Conservation (phyloP, 1,284 basidiomycete species). For the Ganoderma multipileum region DNA sequence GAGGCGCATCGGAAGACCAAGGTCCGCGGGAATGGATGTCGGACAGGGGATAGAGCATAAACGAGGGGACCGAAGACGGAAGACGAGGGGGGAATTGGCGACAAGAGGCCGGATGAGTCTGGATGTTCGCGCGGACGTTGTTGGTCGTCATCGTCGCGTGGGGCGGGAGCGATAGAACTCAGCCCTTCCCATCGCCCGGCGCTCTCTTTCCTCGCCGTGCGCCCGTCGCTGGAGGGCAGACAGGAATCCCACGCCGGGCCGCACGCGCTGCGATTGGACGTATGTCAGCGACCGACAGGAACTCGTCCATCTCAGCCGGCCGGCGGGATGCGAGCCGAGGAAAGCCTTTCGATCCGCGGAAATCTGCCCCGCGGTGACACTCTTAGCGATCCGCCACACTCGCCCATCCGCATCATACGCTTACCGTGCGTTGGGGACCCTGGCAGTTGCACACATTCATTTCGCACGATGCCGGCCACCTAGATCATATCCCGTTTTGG, state of each 20-base stretch:
- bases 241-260: background rate
- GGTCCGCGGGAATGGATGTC: slow-evolving; percentile 1
- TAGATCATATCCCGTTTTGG: background rate
- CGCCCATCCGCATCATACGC: background rate
- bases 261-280: background rate
- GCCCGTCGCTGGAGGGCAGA: background rate
- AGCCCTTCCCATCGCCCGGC: background rate
- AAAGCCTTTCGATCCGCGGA: background rate
- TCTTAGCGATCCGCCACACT: slow-evolving; percentile 2
- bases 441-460: background rate
- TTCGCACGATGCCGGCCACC: background rate
- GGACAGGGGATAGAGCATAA: slow-evolving; percentile 1
- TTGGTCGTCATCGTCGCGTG: slow-evolving; percentile 4
- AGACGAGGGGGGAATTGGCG: background rate
- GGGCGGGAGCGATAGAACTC: slow-evolving; percentile 2
- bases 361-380: slow-evolving; percentile 2
- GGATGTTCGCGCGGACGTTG: background rate
- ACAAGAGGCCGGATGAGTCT: slow-evolving; percentile 2
- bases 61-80: background rate
- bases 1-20: background rate
- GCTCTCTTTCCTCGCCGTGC: background rate
- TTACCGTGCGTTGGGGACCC: background rate
- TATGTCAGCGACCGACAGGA: background rate
- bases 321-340: background rate
- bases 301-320: background rate